Base-by-base conservation (phyloP, 2,329 filamentous ascomycete species). In the Sclerotinia trifoliorum region DNA sequence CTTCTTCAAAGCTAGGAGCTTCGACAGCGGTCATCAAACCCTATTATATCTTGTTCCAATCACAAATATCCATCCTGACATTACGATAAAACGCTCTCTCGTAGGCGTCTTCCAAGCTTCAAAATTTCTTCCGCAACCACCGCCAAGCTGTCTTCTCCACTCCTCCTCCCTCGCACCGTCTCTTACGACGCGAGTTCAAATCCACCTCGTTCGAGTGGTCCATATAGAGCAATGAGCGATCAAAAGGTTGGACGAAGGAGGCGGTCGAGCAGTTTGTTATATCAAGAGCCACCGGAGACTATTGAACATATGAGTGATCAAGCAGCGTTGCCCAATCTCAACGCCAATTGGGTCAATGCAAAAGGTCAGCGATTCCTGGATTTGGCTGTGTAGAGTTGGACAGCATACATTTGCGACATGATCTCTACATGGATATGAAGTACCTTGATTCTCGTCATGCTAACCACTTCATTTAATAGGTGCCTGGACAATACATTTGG, bases 231-330 rank as follows among this genome's bases (percentile, higher is more conserved):
- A 77, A 87, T 87, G 87, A 80, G 85, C 80, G 79, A 87, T 75
- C 85, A 85, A 77, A 88, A 90, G 79, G 83, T 85, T 73, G 90
- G 88, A 74, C 87, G 94, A 80, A 88, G 94, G 85, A 90, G 95
- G 84, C 90, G 95, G 82, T 98, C 95, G 81, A 97, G 94, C 84
- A 98, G 94, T 82, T 89, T 99, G 82, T 83, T 99, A 81, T 98
- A 98, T 81, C 94, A 96, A 78, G 95, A 99, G 81, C 95, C 95
- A 67, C 89, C 90, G 70, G 95, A 99, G 85, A 96, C 94, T 68
- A 88, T 97, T 78, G 95, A 99, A 84, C 95, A 97, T 82, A 92
- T 96, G 81, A 97, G 91, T 78, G 95, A 99, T 80, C 95, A 98
- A 84, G 92, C 93, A 68, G 92, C 92, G 49, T 84, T 97, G 75